Evolutionary conservation across 495 filamentous ascomycete genomes (phyloP), one percentile per base, ranked within the genome.

Genomic region (Clavariopsis aquatica): DNA sequence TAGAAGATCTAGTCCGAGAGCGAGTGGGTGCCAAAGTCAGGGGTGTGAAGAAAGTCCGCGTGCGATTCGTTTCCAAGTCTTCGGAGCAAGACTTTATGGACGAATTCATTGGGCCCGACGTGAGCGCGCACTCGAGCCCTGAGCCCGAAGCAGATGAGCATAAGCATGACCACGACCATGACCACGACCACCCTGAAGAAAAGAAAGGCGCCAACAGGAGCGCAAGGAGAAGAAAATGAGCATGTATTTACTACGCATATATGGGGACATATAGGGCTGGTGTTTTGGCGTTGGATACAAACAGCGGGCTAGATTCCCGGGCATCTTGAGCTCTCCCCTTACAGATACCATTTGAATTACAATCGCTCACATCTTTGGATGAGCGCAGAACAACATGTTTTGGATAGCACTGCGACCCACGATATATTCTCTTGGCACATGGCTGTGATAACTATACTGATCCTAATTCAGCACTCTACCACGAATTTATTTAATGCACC

Each of bases 61-160:
- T 98, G 36, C 84, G 92, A 49, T 96, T 96, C 69, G 83, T 94
- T 52, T 83, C 90, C 2, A 84, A 83, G 61, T 84, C 86, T 34
- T 73, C 75, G 1, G 69, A 76, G 15, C 67, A 78, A 17, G 79
- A 81, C 52, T 85, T 88, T 66, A 81, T 85, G 23, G 88, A 93
- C 70, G 90, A 95, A 73, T 96, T 96, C 68, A 91, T 96, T 56
- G 73, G 81, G 1, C 79, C 82, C 6, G 84, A 90, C 66, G 79
- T 87, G 5, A 87, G 83, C 62, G 80, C 83, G 2, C 78, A 80
- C 70, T 79, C 78, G 8, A 88, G 82, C 61, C 87, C 87, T 0
- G 90, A 95, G 74, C 83, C 85, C 19, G 86, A 89, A 64, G 78
- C 82, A 23, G 76, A 82, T 64, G 75, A 81, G 12, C 75, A 78